Evolutionary conservation across 208 protist genomes (phyloP), one percentile per base, ranked within the genome.

Genomic region (Trichomonas gallinae): DNA sequence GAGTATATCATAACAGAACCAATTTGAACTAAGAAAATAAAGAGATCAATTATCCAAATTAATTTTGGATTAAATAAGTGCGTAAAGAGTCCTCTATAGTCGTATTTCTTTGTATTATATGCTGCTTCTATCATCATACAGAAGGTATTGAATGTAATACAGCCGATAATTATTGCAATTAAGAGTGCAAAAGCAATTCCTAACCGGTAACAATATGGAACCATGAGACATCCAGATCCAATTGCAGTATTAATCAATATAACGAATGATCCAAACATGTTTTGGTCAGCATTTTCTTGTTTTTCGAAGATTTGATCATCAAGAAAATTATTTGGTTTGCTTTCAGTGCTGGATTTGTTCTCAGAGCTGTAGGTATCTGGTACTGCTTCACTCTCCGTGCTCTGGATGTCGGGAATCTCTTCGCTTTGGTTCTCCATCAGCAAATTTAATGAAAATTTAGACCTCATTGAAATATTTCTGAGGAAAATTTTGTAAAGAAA

Each of bases 21-120:
- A 15, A 51, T 58, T 38, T 93, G 87, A 38, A 93, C 87, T n/a
- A 93, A 36, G 44, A 93, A 93, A 93, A 93, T 93, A 10, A 93
- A 38, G 17, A 17, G 34, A 8, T 93, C 13, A 17, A 51, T 3
- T 21, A 93, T 93, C 87, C 87, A 93, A 48, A 58, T 8, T 34
- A 13, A 11, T 38, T 15, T n/a, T 38, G 34, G 34, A 17, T 44
- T 44, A 38, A 93, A 93, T 9, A 0, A 10, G 26, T 23, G 0
- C 2, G 44, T 44, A 48, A 93, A 58, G n/a, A 93, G 44, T 11
- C 44, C 87, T 34, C 9, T 34, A 51, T 93, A 93, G 0, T 93
- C 87, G n/a, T 93, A 93, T 51, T 23, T 51, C 38, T 93, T 34
- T 2, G n/a, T n/a, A 17, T 38, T 58, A 38, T 38, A 15, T 48